These are phyloP conservation scores for Purshia tridentata DNA, from an alignment of 306 rosid species.

Conservation along the genomic window DNA sequence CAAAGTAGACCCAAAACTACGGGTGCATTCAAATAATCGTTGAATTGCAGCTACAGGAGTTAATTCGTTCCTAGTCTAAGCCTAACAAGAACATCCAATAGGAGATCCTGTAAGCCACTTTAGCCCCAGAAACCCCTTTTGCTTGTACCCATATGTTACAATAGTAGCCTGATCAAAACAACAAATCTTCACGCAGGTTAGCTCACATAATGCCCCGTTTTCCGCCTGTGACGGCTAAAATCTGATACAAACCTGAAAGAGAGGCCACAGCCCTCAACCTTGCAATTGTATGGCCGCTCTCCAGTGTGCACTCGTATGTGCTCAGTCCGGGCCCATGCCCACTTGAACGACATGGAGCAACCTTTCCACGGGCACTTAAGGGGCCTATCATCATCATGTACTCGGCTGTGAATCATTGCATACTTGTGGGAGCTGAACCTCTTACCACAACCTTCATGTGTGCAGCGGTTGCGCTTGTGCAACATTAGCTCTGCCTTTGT, in stretches of 20 bases:
- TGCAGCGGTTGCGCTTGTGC: constrained; percentile 85
- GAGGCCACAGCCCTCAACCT: constrained; percentile 84
- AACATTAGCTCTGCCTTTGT: constrained; percentile 61
- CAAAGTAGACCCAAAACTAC: constrained; percentile 12
- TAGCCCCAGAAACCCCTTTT: constrained; percentile 26
- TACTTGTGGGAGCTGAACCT: constrained; percentile 92
- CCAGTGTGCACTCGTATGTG: constrained; percentile 95
- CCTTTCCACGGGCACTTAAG: constrained; percentile 99
- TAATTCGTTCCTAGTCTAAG: constrained; percentile 49
- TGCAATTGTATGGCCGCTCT: constrained; percentile 89
- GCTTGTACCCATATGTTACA: constrained; percentile 34
- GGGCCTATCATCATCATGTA: constrained; percentile 87
- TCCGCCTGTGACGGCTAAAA: constrained; percentile 91
- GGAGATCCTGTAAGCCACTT: constrained; percentile 28
- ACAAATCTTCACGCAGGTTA: constrained; percentile 40
- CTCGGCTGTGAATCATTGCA: constrained; percentile 78
- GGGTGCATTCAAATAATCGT: constrained; percentile 34
- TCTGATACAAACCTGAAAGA: constrained; percentile 92
- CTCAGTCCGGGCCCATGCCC: constrained; percentile 99
- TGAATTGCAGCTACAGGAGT: constrained; percentile 40
- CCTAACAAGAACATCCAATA: constrained; percentile 35
- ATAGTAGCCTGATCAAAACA: constrained; percentile 18
- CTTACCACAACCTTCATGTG: constrained; percentile 90
- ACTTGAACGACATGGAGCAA: constrained; percentile 93
- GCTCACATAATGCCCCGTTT: constrained; percentile 77